Evolutionary conservation across 75 land plant species (phyloP).

Genomic region (Cunninghamia lanceolata): DNA sequence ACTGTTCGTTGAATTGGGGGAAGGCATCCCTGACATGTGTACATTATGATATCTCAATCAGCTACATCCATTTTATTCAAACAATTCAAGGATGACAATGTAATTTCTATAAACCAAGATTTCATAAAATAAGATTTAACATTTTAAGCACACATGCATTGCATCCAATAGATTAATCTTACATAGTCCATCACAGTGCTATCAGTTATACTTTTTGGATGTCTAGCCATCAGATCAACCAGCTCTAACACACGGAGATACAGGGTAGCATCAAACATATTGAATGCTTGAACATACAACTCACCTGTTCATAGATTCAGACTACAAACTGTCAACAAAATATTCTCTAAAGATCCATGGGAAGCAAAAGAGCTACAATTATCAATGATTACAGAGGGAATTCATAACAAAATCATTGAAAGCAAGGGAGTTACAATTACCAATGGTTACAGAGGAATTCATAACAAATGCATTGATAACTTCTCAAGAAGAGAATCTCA

Average conservation of each 20-base stretch:
- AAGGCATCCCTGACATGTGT: constrained; percentile 44
- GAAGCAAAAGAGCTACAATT: background rate
- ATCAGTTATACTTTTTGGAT: constrained; percentile 39
- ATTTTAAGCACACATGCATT: background rate
- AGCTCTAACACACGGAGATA: constrained; percentile 60
- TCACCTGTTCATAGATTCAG: constrained; percentile 61
- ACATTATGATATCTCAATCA: background rate
- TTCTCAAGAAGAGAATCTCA: background rate
- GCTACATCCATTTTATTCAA: background rate
- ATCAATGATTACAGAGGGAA: background rate
- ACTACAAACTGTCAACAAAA: background rate
- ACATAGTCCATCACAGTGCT: constrained; percentile 51
- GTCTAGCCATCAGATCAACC: constrained; percentile 42
- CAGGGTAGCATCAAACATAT: constrained; percentile 64
- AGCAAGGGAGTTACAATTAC: background rate
- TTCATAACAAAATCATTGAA: background rate
- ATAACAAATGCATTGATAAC: background rate
- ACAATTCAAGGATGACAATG: background rate
- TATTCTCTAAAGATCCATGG: background rate
- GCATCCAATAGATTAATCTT: constrained; percentile 12
- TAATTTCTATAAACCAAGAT: background rate
- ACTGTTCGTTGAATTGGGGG: constrained; percentile 71
- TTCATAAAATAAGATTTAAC: constrained; percentile 3
- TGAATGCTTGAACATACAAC: constrained; percentile 71
- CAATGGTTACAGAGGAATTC: background rate